Conservation (phyloP, 805 yeast species). For the Helenozyma rhizophorensis region DNA sequence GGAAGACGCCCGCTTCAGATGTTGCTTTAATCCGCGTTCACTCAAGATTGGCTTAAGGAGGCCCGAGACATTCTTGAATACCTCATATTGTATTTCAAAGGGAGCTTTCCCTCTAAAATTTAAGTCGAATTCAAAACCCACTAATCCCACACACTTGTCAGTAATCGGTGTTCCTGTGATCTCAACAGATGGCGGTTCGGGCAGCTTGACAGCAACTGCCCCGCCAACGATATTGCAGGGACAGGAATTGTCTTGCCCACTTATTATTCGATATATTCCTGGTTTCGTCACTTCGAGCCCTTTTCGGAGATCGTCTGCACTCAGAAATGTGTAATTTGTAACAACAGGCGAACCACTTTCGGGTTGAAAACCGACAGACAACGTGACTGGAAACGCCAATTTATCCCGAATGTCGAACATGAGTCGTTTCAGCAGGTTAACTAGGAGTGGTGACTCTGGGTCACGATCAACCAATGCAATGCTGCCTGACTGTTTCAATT, state of each 20-base stretch:
- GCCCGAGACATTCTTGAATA: slow-evolving; percentile 43
- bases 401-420: slow-evolving; percentile 14
- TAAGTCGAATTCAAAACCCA: slow-evolving; percentile 70
- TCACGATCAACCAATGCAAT: slow-evolving; percentile 20
- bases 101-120: slow-evolving; percentile 77
- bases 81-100: slow-evolving; percentile 59
- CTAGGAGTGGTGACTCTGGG: slow-evolving; percentile 19
- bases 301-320: slow-evolving; percentile 19
- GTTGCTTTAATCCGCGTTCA: slow-evolving; percentile 23
- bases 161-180: slow-evolving; percentile 56
- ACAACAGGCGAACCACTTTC: slow-evolving; percentile 16
- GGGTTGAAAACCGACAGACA: slow-evolving; percentile 32
- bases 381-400: slow-evolving; percentile 24
- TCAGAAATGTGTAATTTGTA: slow-evolving; percentile 23
- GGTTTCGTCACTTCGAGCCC: slow-evolving; percentile 46
- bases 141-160: slow-evolving; percentile 89
- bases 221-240: slow-evolving; percentile 53
- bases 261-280: slow-evolving; percentile 59
- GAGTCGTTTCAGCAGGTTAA: slow-evolving; percentile 27
- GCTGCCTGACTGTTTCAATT: slow-evolving; percentile 23
- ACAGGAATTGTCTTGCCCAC: slow-evolving; percentile 60
- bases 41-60: slow-evolving; percentile 27
- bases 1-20: slow-evolving; percentile 17
- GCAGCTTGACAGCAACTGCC: slow-evolving; percentile 7
- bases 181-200: slow-evolving; percentile 32